Percentiles rank a stretch among this genome's conserved stretches.
phyloP scores from a whole-genome alignment of 179 eudicot species.

The Corrigiola litoralis region DNA sequence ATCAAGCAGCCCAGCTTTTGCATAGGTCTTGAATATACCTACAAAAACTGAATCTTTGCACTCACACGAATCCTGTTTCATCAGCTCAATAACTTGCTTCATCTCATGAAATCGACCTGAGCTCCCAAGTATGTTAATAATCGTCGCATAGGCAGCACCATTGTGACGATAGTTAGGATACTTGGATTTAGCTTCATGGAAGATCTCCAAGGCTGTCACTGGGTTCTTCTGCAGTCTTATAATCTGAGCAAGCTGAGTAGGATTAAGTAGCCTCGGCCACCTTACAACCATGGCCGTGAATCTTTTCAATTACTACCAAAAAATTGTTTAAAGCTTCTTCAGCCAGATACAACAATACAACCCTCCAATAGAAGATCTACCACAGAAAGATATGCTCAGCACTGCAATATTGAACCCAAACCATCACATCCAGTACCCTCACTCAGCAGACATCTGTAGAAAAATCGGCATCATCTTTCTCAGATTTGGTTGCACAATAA shows the following conservation, averaged over 20 bases:
- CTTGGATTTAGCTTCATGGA: slow-evolving; percentile 58
- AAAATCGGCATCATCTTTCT: no score
- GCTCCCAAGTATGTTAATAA: slow-evolving; percentile 64
- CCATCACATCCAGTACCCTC: no score
- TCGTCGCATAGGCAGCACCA: slow-evolving; percentile 78
- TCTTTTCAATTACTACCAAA: not conserved
- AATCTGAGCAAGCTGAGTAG: slow-evolving; percentile 62
- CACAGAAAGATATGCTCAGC: not conserved
- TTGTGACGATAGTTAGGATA: slow-evolving; percentile 74
- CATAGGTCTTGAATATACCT: slow-evolving; percentile 54
- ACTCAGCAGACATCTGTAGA: no score
- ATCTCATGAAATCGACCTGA: slow-evolving; percentile 56
- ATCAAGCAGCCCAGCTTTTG: slow-evolving; percentile 50
- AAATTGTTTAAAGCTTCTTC: not conserved
- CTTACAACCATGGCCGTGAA: slow-evolving; percentile 44
- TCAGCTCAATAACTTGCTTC: slow-evolving; percentile 61
- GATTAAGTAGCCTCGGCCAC: slow-evolving; percentile 82
- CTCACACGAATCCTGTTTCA: slow-evolving; percentile 77
- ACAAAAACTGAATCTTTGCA: slow-evolving; percentile 64
- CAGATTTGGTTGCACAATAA: not conserved
- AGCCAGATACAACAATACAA: not conserved
- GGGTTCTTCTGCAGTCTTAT: slow-evolving; percentile 70
- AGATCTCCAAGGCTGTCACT: slow-evolving; percentile 57
- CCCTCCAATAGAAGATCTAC: not conserved
- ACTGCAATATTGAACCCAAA: not conserved